phyloP scores from a whole-genome alignment of 306 rosid species.

The Casuarina glauca region DNA sequence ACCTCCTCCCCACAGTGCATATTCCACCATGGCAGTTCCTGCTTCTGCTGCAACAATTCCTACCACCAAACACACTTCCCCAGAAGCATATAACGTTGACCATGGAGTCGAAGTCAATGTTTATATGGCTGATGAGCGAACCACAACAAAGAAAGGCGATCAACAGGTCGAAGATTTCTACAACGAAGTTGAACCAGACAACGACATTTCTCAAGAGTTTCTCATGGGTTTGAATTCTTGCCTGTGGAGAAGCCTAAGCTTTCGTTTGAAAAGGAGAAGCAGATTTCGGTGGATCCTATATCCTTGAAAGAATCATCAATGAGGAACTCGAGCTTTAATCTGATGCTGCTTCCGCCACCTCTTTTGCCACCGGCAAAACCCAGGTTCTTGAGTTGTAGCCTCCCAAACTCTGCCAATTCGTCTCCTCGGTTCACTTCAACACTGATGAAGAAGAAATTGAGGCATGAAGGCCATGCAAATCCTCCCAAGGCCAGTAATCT shows the following conservation, averaged over 20 bases:
- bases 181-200: neutral
- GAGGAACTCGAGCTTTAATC: slow-evolving; percentile 15
- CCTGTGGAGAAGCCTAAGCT: slow-evolving; percentile 10
- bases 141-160: slow-evolving; percentile 8
- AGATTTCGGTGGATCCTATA: slow-evolving; percentile 73
- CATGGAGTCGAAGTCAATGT: neutral
- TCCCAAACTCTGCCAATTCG: slow-evolving; percentile 67
- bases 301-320: slow-evolving; percentile 47
- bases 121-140: slow-evolving; percentile 9
- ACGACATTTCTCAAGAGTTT: slow-evolving; percentile 10
- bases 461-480: slow-evolving; percentile 27
- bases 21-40: slow-evolving; percentile 25
- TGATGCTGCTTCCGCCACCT: slow-evolving; percentile 40
- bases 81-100: neutral
- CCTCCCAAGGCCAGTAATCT: slow-evolving; percentile 29
- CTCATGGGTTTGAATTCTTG: neutral
- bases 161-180: slow-evolving; percentile 2
- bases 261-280: slow-evolving; percentile 50
- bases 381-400: slow-evolving; percentile 69
- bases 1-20: slow-evolving; percentile 18
- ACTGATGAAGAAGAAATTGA: slow-evolving; percentile 42
- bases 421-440: slow-evolving; percentile 46
- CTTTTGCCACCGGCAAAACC: slow-evolving; percentile 54
- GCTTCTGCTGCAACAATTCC: slow-evolving; percentile 27
- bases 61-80: slow-evolving; percentile 15